These are phyloP conservation scores for Zalaria sp. DNA, from an alignment of 2,329 filamentous ascomycete species.

Conservation along the genomic window DNA sequence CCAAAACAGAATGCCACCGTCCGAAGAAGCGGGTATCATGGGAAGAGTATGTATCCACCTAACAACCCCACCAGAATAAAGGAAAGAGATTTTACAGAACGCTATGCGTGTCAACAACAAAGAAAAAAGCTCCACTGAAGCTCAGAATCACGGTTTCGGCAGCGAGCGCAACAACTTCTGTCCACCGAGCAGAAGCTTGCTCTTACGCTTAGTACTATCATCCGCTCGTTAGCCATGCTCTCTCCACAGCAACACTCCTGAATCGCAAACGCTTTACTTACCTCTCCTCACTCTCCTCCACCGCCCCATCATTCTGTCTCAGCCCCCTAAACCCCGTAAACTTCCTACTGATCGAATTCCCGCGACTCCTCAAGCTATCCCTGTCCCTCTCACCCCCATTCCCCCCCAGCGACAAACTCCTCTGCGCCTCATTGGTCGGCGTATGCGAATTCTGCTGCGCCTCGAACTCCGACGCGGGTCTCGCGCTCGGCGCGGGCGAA, in stretches of 20 bases:
- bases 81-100: neutral
- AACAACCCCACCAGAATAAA: too few species aligned
- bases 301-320: conserved; percentile 4
- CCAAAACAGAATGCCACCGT: too few species aligned
- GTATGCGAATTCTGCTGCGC: neutral
- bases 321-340: too few species aligned
- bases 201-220: conserved; percentile 19
- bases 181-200: conserved; percentile 25
- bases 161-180: conserved; percentile 27
- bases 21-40: too few species aligned
- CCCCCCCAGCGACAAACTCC: too few species aligned
- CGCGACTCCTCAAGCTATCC: too few species aligned
- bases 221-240: neutral
- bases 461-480: neutral
- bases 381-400: too few species aligned
- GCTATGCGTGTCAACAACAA: neutral
- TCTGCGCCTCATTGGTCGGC: too few species aligned
- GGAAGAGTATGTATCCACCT: too few species aligned
- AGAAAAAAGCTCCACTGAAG: neutral
- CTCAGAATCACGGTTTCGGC: conserved; percentile 1
- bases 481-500: neutral
- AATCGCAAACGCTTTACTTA: conserved; percentile 1
- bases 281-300: conserved; percentile 18
- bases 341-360: too few species aligned
- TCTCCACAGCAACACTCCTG: too few species aligned